Evolutionary conservation across 805 yeast genomes (phyloP).

Genomic region (Schwanniomyces yamadae): DNA sequence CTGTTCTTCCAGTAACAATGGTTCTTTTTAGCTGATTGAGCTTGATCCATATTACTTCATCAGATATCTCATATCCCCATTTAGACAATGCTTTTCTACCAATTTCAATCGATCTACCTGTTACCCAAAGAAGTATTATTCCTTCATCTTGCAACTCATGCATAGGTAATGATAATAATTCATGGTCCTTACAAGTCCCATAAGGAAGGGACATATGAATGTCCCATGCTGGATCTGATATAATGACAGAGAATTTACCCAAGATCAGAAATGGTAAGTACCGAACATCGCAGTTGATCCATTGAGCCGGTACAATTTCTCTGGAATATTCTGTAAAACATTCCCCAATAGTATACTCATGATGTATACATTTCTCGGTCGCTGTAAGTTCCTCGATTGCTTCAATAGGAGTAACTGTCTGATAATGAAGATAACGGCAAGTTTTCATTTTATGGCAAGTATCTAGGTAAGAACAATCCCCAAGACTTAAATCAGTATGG

Average conservation of each 20-base stretch:
- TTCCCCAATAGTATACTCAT: constrained; percentile 52
- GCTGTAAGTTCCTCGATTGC: constrained; percentile 8
- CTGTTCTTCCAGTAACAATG: constrained; percentile 93
- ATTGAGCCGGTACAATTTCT: constrained; percentile 59
- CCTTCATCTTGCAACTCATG: constrained; percentile 80
- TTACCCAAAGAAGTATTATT: constrained; percentile 83
- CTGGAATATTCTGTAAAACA: constrained; percentile 38
- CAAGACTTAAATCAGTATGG: constrained; percentile 69
- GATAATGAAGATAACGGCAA: constrained; percentile 82
- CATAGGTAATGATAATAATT: constrained; percentile 64
- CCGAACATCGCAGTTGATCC: constrained; percentile 85
- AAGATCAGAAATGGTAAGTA: constrained; percentile 64
- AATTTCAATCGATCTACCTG: constrained; percentile 88
- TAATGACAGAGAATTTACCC: constrained; percentile 78
- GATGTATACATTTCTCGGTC: constrained; percentile 13
- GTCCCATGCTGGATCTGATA: constrained; percentile 97
- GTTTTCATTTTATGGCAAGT: constrained; percentile 84
- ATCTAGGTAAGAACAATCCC: constrained; percentile 92
- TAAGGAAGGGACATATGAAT: constrained; percentile 85
- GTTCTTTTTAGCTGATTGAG: constrained; percentile 85
- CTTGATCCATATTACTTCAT: constrained; percentile 89
- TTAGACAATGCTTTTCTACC: constrained; percentile 73
- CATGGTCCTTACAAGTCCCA: constrained; percentile 76
- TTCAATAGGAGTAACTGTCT: constrained; percentile 43
- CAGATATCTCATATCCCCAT: constrained; percentile 81